Base-by-base conservation (phyloP, 2,329 filamentous ascomycete genomes). In the Stylonectria norvegica region DNA sequence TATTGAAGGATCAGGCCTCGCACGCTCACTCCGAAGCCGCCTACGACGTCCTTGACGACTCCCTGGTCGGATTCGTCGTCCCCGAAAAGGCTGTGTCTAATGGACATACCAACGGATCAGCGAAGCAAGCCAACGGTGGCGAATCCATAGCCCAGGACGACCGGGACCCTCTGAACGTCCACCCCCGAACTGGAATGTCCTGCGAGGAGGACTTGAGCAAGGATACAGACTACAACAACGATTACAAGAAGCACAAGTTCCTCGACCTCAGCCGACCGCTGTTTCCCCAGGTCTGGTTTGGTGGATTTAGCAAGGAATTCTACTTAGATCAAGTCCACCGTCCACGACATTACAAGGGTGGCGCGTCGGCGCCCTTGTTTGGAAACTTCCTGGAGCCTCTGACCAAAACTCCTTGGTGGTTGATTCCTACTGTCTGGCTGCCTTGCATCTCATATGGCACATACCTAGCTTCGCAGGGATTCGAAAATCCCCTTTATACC, bases 331-430 rank as follows among this genome's bases (percentile, higher is more conserved):
- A 98, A 65, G 87, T 98, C 37, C 93, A 98, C 63, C 84, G 93
- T 31, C 93, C 93, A 14, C 83, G 93, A 43, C 91, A 98, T 65
- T 98, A 97, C 75, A 94, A 83, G 62, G 91, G 91, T 50, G 93
- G 93, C 43, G 81, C 82, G 47, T 96, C 89, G 5, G 93, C 93
- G 25, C 93, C 93, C 15, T 69, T 98, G 17, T 98, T 98, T 66
- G 93, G 93, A 45, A 97, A 98, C 69, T 95, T 98, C 64, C 73
- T 98, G n/a, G 93, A 98, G 69, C 93, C 93, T n/a, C 70, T 98
- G 43, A 90, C 84, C 64, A 86, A 90, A 74, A 98, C 93, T 3
- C 80, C 93, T 2, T 98, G 93, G 93, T 98, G 85, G 81, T 64
- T 95, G 31, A 76, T 98, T 9, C 93, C 93, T 3, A 73, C 73